Base-by-base conservation (phyloP, 495 filamentous ascomycete genomes). In the Penicillium antarcticum region DNA sequence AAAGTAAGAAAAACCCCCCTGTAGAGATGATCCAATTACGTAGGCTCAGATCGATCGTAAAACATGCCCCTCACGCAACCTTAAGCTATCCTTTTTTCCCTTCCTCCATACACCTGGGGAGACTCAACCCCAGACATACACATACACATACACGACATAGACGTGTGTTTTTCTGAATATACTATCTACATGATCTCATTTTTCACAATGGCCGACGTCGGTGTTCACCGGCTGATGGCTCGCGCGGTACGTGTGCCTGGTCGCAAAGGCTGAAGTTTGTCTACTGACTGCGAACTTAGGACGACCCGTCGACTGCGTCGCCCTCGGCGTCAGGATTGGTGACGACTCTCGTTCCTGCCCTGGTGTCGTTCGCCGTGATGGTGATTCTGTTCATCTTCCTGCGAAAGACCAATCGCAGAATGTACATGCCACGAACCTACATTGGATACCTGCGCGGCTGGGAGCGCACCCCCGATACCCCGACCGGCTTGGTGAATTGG, bases 341-440 rank as follows among this genome's bases (percentile, higher is more conserved):
- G 53, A 77, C 83, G 37, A 92, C 89, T 13, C 70, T 97, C 31
- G 74, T 82, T 10, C 89, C 91, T 13, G 43, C 56, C 21, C n/a
- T 62, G 39, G 39, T 63, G 31, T 23, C 39, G 35, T 62, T 82
- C 13, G 52, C 88, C n/a, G 62, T 86, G 51, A 90, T 91, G 69
- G 48, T 90, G 26, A 31, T 73, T 19, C 58, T 89, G 41, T 98
- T 97, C 78, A 67, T 96, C 43, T 64, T 94, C 48, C 72, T 98
- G 49, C 84, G 94, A 24, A 77, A 72, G 52, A 86, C 74, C 39
- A 76, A 92, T 42, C 80, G 77, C 49, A 82, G 92, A 39, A 86
- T 81, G 69, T 98, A 98, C 75, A 85, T 88, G 42, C 94, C 94
- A 3, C 80, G 92, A 69, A 92, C 90, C 18, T 96, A 92, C 67